phyloP scores from a whole-genome alignment of 768 basidiomycete genomes.

The Lanmaoa rubissima region DNA sequence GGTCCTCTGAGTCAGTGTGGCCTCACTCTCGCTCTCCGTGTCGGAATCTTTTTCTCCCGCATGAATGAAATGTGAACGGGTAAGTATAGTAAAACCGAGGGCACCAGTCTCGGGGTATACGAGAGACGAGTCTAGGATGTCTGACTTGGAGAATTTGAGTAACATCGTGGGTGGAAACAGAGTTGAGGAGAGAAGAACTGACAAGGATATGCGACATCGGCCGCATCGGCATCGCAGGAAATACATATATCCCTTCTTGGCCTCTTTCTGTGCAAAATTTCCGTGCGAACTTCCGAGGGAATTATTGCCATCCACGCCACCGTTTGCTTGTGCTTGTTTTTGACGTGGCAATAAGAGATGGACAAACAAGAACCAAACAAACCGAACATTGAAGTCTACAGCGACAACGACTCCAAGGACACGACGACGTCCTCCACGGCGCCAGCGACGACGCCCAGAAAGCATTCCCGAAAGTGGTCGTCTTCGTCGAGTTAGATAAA shows the following conservation, averaged over 20 bases:
- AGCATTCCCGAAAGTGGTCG: not conserved
- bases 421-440: constrained; percentile 21
- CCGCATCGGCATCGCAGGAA: not conserved
- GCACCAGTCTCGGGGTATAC: constrained; percentile 52
- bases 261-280: not conserved
- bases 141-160: constrained; percentile 55
- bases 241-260: constrained; percentile 2
- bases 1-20: constrained; percentile 39
- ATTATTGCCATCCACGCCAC: constrained; percentile 14
- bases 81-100: constrained; percentile 49
- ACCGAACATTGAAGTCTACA: constrained; percentile 25
- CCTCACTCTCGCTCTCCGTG: constrained; percentile 28
- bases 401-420: constrained; percentile 31
- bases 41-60: constrained; percentile 28
- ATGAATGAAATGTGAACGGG: constrained; percentile 35
- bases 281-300: constrained; percentile 8
- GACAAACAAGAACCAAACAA: constrained; percentile 33
- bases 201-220: not conserved
- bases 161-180: constrained; percentile 39
- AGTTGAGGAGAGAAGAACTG: not conserved
- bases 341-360: constrained; percentile 24
- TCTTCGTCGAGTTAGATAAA: not conserved
- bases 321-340: constrained; percentile 28
- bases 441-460: constrained; percentile 19
- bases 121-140: constrained; percentile 57